These are phyloP conservation scores for Aspergillus sclerotiicarbonarius DNA, from an alignment of 495 filamentous ascomycete species.

Conservation along the genomic window DNA sequence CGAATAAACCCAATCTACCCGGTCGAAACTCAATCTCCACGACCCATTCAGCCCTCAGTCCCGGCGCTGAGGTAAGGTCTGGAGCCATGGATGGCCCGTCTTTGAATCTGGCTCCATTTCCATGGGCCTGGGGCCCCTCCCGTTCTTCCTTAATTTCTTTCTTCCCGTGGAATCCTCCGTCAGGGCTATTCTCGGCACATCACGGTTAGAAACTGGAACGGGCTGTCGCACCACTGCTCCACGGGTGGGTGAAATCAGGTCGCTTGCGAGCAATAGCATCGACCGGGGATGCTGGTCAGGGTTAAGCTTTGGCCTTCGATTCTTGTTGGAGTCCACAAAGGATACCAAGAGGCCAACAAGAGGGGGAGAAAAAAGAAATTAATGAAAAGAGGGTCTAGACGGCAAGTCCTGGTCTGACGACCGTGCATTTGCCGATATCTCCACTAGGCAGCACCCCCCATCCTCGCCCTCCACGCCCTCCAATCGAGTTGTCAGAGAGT, in stretches of 20 bases:
- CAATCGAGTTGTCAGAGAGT: no score
- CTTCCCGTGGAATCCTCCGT: not conserved
- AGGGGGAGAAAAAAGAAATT: not conserved
- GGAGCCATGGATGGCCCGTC: conserved; percentile 1
- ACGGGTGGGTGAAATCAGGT: no score
- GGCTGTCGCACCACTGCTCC: no score
- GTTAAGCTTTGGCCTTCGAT: not conserved
- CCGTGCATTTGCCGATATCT: no score
- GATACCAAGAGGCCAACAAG: not conserved
- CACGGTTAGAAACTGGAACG: no score
- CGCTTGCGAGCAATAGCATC: no score
- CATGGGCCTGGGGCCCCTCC: not conserved
- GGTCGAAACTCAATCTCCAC: conserved; percentile 12
- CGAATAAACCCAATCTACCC: conserved; percentile 14
- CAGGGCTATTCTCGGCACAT: no score
- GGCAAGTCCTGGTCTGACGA: not conserved
- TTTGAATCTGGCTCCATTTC: not conserved
- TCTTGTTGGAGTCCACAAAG: not conserved
- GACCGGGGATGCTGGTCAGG: not conserved
- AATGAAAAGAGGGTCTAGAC: conserved; percentile 2
- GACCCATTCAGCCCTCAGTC: conserved; percentile 4
- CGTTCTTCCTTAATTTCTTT: not conserved
- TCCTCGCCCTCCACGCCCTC: no score
- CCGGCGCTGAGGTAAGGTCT: conserved; percentile 11
- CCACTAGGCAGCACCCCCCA: no score